Evolutionary conservation across 208 protist species (phyloP).

Genomic region (Kentomonas sorsogonicus): DNA sequence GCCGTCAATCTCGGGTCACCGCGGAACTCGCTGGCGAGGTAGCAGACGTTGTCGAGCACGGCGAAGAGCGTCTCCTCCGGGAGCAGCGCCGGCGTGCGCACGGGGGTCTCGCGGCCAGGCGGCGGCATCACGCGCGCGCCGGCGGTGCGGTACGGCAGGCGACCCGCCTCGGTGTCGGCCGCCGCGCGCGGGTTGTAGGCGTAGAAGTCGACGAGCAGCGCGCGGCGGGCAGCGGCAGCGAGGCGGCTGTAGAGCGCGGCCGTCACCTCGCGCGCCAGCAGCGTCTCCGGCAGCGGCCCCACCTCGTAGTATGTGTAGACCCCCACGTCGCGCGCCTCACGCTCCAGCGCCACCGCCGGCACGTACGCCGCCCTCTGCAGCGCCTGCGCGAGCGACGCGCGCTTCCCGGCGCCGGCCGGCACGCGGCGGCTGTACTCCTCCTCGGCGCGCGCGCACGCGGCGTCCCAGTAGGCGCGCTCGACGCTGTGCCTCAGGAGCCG

Average conservation of each 20-base stretch:
- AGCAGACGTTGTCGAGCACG: conserved; percentile 68
- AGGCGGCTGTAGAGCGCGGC: conserved; percentile 17
- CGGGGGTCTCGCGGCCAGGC: background rate
- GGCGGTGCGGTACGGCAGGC: no score
- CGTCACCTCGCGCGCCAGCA: conserved; percentile 41
- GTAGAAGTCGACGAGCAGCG: background rate
- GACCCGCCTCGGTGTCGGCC: no score
- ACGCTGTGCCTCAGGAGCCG: conserved; percentile 33
- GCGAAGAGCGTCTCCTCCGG: conserved; percentile 16
- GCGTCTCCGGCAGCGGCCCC: conserved; percentile 47
- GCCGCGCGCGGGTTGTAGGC: no score
- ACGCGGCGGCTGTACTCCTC: conserved; percentile 22
- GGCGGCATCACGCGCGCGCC: background rate
- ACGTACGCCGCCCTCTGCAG: no score
- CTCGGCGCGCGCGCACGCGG: conserved; percentile 27
- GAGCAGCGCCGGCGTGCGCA: conserved; percentile 28
- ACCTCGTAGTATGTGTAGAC: conserved; percentile 42
- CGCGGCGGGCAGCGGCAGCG: background rate
- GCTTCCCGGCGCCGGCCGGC: conserved; percentile 1
- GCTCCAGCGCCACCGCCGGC: no score
- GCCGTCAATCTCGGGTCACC: conserved; percentile 31
- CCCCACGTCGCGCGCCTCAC: conserved; percentile 26
- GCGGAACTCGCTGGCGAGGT: conserved; percentile 51
- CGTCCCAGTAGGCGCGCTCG: conserved; percentile 48
- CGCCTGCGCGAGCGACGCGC: conserved; percentile 6